These are phyloP conservation scores for Rauvolfia tetraphylla DNA, from an alignment of 257 asterid genomes.

Conservation along the genomic window DNA sequence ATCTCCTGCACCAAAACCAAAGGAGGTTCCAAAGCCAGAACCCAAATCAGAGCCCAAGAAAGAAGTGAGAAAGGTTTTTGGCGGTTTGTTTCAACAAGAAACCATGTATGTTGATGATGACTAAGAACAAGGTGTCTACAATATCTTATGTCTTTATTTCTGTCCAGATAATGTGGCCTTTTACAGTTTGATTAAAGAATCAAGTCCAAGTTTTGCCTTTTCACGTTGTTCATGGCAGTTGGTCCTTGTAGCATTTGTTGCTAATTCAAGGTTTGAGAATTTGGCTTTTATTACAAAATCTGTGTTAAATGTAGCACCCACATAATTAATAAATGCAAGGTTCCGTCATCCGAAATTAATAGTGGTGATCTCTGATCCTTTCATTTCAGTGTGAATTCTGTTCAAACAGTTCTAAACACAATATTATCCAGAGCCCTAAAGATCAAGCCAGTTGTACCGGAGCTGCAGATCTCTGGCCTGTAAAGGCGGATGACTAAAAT, in stretches of 20 bases:
- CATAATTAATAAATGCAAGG: background rate
- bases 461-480: background rate
- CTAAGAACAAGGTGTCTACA: constrained; percentile 23
- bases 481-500: too few relatives aligned
- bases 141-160: constrained; percentile 8
- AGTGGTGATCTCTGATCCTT: background rate
- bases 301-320: background rate
- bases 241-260: background rate
- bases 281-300: background rate
- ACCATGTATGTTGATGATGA: constrained; percentile 90
- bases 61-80: constrained; percentile 75
- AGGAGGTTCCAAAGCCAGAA: constrained; percentile 38
- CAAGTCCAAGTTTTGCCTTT: constrained; percentile 1
- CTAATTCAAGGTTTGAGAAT: background rate
- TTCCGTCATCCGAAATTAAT: background rate
- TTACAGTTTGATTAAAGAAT: constrained; percentile 6
- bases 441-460: background rate
- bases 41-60: constrained; percentile 44
- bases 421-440: background rate
- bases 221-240: background rate
- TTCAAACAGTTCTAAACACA: background rate
- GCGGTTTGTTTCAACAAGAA: constrained; percentile 89
- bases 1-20: constrained; percentile 34
- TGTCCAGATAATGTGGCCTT: background rate
- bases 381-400: background rate